Evolutionary conservation across 192 early-diverging fungal species (phyloP).

Genomic region (Backusella tuberculispora): DNA sequence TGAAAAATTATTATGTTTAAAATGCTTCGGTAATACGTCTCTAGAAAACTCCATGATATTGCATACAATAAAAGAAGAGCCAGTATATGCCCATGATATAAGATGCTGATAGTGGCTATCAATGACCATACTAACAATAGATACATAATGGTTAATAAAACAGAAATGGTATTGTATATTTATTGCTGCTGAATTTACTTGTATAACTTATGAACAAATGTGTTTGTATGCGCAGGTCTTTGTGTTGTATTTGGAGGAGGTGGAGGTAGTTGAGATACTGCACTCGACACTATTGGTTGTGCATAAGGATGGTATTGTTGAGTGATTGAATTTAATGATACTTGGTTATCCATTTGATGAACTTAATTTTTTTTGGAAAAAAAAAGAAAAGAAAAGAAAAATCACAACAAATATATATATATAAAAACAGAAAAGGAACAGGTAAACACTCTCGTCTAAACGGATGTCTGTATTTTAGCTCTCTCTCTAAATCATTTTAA

Average conservation of each 20-base stretch:
- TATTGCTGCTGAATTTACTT: constrained; percentile 22
- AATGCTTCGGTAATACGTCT: constrained; percentile 90
- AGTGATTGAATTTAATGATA: constrained; percentile 2
- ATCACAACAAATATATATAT: not conserved
- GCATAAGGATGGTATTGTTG: constrained; percentile 6
- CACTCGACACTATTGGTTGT: not conserved
- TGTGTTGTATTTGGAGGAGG: constrained; percentile 27
- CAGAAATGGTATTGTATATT: not conserved
- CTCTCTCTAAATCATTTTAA: not conserved
- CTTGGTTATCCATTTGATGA: not conserved
- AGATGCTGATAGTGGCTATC: constrained; percentile 86
- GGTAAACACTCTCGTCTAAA: not conserved
- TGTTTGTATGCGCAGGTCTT: constrained; percentile 33
- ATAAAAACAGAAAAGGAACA: not conserved
- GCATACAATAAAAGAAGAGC: constrained; percentile 89
- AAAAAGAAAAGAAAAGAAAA: not conserved
- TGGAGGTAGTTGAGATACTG: not conserved
- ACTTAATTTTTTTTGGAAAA: not conserved
- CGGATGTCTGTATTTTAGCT: constrained; percentile 7
- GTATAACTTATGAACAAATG: constrained; percentile 41
- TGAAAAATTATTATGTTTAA: constrained; percentile 92
- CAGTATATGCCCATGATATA: constrained; percentile 89
- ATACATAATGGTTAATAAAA: constrained; percentile 3
- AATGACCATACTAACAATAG: constrained; percentile 70
- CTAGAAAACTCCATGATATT: constrained; percentile 89